Conservation (phyloP, 306 rosid species). For the Herpetospermum pedunculosum region DNA sequence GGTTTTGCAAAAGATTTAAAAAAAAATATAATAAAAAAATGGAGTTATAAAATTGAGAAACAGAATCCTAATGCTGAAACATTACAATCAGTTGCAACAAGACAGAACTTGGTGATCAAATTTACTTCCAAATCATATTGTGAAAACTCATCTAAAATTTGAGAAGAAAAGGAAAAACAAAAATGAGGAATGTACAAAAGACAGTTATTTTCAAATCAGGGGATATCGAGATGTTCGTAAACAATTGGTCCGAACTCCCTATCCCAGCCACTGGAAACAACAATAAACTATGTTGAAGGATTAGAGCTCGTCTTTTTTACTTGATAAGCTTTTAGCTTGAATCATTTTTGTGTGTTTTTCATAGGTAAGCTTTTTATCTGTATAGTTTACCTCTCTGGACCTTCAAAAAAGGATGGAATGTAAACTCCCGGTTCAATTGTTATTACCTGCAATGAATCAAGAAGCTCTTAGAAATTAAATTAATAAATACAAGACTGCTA, state of each 20-base stretch:
- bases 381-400: slow-evolving; percentile 69
- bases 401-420: slow-evolving; percentile 52
- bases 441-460: slow-evolving; percentile 48
- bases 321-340: neutral
- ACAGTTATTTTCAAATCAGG: neutral
- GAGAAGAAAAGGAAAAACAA: no score
- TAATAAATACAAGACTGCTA: neutral
- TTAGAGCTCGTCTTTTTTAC: neutral
- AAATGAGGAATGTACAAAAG: no score
- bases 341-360: neutral
- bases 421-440: slow-evolving; percentile 92
- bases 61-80: neutral
- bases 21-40: neutral
- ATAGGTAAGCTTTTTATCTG: slow-evolving; percentile 8
- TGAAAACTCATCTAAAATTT: neutral
- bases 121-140: neutral
- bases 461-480: neutral
- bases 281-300: neutral
- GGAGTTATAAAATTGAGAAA: neutral
- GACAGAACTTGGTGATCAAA: neutral
- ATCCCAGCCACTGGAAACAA: neutral
- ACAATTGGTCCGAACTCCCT: no score
- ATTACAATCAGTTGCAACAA: neutral
- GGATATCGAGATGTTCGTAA: no score
- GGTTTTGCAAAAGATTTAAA: neutral